These are phyloP conservation scores for Cyberlindnera suaveolens DNA, from an alignment of 805 yeast species.

Conservation along the genomic window DNA sequence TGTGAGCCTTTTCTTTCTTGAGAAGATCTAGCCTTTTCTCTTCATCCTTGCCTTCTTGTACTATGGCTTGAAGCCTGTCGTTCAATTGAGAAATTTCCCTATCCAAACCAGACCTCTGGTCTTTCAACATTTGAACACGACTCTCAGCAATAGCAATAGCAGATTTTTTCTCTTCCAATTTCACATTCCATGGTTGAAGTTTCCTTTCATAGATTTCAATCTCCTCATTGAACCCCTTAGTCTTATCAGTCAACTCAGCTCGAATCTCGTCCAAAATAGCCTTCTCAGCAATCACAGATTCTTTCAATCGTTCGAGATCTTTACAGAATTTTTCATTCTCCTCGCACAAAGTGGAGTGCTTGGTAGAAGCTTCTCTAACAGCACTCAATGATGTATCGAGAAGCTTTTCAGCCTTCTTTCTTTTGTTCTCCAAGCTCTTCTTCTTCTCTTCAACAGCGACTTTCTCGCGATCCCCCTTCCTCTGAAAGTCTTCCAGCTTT, in stretches of 20 bases:
- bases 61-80: slow-evolving; percentile 37
- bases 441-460: slow-evolving; percentile 73
- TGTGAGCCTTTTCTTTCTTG: slow-evolving; percentile 42
- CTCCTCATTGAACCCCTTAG: slow-evolving; percentile 58
- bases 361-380: slow-evolving; percentile 38
- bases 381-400: slow-evolving; percentile 42
- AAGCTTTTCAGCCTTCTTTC: slow-evolving; percentile 51
- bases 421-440: slow-evolving; percentile 56
- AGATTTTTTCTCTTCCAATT: slow-evolving; percentile 55
- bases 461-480: slow-evolving; percentile 45
- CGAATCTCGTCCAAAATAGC: slow-evolving; percentile 56
- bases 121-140: slow-evolving; percentile 52
- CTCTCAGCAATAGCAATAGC: slow-evolving; percentile 60
- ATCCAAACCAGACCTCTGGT: slow-evolving; percentile 37
- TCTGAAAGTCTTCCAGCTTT: slow-evolving; percentile 30
- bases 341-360: slow-evolving; percentile 38
- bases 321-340: slow-evolving; percentile 38
- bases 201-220: slow-evolving; percentile 58
- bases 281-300: slow-evolving; percentile 46
- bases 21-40: slow-evolving; percentile 40
- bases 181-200: slow-evolving; percentile 78
- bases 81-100: slow-evolving; percentile 40
- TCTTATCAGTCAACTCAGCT: slow-evolving; percentile 62
- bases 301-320: slow-evolving; percentile 41
- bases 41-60: slow-evolving; percentile 42